A percentile compares a stretch with the other conserved stretches of the same genome.
Evolutionary conservation across 176 grass and related monocot genomes (phyloP).

Genomic region (Aegilops umbellulata): DNA sequence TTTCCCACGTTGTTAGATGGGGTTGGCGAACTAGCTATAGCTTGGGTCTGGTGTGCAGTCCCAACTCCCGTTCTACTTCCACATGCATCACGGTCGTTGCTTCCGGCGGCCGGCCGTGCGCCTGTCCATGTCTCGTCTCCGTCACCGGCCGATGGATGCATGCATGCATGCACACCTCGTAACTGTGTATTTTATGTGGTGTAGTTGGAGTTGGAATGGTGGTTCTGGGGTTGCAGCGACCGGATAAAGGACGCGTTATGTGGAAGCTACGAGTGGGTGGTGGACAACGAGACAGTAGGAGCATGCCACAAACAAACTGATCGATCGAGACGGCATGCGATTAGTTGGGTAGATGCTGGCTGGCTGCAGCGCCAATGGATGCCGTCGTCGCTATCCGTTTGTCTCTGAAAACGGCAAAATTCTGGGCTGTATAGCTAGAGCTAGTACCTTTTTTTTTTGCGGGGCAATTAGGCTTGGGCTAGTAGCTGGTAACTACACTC

Average conservation of each 20-base stretch:
- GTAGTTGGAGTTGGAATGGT: constrained; percentile 32
- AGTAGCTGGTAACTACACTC: too few species aligned
- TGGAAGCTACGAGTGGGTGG: background rate
- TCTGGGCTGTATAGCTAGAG: too few species aligned
- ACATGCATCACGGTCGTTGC: background rate
- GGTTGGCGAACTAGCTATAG: constrained; percentile 39
- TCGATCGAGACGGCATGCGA: too few species aligned
- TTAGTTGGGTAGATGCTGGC: too few species aligned
- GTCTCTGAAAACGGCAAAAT: too few species aligned
- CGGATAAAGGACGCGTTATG: background rate
- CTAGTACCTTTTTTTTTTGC: too few species aligned
- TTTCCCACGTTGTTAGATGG: constrained; percentile 26
- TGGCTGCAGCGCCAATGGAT: too few species aligned
- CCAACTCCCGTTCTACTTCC: background rate
- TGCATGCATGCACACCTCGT: background rate
- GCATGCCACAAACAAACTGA: background rate
- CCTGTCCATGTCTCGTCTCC: background rate
- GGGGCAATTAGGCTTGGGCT: too few species aligned
- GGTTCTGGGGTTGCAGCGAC: constrained; percentile 36
- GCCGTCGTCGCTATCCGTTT: too few species aligned
- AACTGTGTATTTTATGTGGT: background rate
- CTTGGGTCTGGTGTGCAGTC: background rate
- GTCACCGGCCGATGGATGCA: background rate
- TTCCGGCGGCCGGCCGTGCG: background rate
- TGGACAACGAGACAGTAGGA: background rate